Conservation (phyloP, 1,139 yeast species). For the Meyerozyma carpophila region DNA sequence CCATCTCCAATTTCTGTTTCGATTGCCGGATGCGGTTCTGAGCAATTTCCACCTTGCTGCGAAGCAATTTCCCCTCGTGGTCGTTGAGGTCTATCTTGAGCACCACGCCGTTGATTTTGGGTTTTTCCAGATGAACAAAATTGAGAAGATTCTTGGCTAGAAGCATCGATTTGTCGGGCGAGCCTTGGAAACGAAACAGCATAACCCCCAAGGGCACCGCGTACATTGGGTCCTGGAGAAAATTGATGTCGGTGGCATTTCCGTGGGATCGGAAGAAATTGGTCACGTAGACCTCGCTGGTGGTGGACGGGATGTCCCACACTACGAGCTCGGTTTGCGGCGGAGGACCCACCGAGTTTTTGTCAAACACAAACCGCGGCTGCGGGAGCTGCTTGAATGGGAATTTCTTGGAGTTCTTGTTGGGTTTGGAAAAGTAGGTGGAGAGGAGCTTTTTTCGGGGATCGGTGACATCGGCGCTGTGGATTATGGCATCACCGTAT, state of each 20-base stretch:
- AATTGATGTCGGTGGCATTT: conserved; percentile 47
- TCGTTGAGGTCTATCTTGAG: conserved; percentile 37
- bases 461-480: conserved; percentile 17
- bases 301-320: conserved; percentile 54
- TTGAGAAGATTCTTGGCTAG: conserved; percentile 31
- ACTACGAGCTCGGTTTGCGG: conserved; percentile 69
- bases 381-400: conserved; percentile 46
- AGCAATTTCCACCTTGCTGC: conserved; percentile 25
- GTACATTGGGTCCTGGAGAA: conserved; percentile 65
- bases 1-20: conserved; percentile 24
- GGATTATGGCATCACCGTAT: not conserved
- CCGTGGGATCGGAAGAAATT: conserved; percentile 62
- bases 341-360: conserved; percentile 68
- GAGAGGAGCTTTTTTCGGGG: conserved; percentile 29
- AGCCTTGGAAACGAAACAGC: conserved; percentile 58
- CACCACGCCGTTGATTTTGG: conserved; percentile 37
- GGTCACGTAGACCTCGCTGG: conserved; percentile 41
- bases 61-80: conserved; percentile 24
- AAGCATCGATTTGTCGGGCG: conserved; percentile 47
- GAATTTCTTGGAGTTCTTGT: conserved; percentile 36
- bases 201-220: conserved; percentile 81
- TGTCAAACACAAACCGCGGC: conserved; percentile 57
- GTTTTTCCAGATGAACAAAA: conserved; percentile 20
- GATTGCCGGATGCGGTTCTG: conserved; percentile 25
- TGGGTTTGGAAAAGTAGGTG: conserved; percentile 35